These are phyloP conservation scores for Aegilops bicornis DNA, from an alignment of 176 grass and related monocot species.

Conservation along the genomic window DNA sequence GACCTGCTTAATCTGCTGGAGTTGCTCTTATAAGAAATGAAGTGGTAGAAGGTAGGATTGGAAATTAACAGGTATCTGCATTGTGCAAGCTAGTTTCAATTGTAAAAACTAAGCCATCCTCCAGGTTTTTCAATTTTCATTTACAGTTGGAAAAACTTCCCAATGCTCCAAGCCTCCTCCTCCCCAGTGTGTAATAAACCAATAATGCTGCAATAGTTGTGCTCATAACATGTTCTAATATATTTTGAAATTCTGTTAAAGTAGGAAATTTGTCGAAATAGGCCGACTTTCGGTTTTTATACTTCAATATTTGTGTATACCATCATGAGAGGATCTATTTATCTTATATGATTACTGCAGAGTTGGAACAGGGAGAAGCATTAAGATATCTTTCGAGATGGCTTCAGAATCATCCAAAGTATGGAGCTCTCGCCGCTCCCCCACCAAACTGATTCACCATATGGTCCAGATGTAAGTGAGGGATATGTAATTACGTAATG, in stretches of 20 bases:
- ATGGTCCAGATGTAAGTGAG: constrained; percentile 89
- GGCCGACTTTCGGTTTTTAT: background rate
- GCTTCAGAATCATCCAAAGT: constrained; percentile 99
- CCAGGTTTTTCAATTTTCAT: background rate
- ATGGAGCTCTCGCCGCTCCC: constrained; percentile 66
- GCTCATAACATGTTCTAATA: background rate
- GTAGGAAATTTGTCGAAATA: constrained; percentile 6
- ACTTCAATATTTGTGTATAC: background rate
- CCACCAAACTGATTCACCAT: constrained; percentile 62
- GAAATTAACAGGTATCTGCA: constrained; percentile 6
- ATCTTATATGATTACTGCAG: constrained; percentile 54
- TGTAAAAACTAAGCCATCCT: constrained; percentile 1
- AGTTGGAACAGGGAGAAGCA: constrained; percentile 94
- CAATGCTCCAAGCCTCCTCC: constrained; percentile 6
- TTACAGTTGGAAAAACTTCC: constrained; percentile 11
- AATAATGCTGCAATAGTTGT: constrained; percentile 18
- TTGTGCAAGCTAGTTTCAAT: background rate
- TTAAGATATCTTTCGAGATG: constrained; percentile 84
- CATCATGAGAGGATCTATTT: constrained; percentile 11
- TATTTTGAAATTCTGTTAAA: constrained; percentile 19
- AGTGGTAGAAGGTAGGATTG: constrained; percentile 14
- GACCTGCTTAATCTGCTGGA: constrained; percentile 4
- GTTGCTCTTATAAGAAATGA: background rate
- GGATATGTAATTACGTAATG: background rate
- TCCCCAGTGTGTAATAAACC: background rate